A percentile compares a stretch with the other conserved stretches of the same genome.
Evolutionary conservation across 2,329 filamentous ascomycete species (phyloP).

Genomic region (Aspergillus latus): DNA sequence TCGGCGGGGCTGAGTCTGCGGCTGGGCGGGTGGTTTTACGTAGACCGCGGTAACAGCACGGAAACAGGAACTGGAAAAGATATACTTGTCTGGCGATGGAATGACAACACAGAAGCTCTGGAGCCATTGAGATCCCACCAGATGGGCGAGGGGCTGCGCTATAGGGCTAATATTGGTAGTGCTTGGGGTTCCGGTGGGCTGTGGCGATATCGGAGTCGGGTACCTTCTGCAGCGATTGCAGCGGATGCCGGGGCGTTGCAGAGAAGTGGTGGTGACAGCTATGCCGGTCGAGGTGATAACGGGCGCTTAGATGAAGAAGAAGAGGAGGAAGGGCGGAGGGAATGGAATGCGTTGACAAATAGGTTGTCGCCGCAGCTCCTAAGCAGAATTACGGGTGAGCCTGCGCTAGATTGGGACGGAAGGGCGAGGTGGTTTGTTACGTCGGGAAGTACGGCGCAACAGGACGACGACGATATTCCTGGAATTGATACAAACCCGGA

Average conservation of each 20-base stretch:
- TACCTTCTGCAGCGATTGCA: slow-evolving; percentile 8
- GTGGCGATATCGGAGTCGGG: slow-evolving; percentile 42
- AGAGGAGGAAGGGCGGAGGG: slow-evolving; percentile 45
- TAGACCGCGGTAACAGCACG: slow-evolving; percentile 29
- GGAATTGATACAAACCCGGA: slow-evolving; percentile 42
- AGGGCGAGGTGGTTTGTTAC: slow-evolving; percentile 56
- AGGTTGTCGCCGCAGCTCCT: slow-evolving; percentile 52
- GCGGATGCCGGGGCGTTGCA: slow-evolving; percentile 9
- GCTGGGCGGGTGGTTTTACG: slow-evolving; percentile 62
- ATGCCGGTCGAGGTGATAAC: slow-evolving; percentile 13
- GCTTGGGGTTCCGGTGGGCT: slow-evolving; percentile 55
- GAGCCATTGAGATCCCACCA: slow-evolving; percentile 34
- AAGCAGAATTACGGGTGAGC: slow-evolving; percentile 50
- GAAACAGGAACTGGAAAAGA: slow-evolving; percentile 22
- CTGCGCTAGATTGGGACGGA: slow-evolving; percentile 36
- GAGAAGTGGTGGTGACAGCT: neutral
- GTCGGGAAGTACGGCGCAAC: slow-evolving; percentile 56
- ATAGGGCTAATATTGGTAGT: slow-evolving; percentile 56
- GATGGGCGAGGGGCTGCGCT: slow-evolving; percentile 50
- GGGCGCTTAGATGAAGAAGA: slow-evolving; percentile 27
- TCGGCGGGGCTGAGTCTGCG: slow-evolving; percentile 60
- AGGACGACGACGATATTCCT: slow-evolving; percentile 62
- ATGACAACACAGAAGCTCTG: slow-evolving; percentile 37
- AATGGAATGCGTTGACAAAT: slow-evolving; percentile 56
- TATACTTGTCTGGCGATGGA: slow-evolving; percentile 58